Conservation (phyloP, 176 grass and related monocot species). For the Avena eriantha region DNA sequence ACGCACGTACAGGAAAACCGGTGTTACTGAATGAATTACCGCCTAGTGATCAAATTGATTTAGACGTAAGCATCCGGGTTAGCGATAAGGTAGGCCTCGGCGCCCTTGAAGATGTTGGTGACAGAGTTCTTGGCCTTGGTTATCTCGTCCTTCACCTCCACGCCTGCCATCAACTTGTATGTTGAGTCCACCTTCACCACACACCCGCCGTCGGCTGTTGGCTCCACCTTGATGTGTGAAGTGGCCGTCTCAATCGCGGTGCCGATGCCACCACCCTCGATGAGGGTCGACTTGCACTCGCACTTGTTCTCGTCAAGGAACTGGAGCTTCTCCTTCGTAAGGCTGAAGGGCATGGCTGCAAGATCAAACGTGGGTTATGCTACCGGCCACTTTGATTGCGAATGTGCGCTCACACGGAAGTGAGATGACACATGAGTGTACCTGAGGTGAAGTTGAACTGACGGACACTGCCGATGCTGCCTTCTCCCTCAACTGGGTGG, state of each 20-base stretch:
- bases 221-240: slow-evolving; percentile 61
- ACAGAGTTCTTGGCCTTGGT: slow-evolving; percentile 49
- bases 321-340: slow-evolving; percentile 38
- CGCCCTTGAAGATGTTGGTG: slow-evolving; percentile 47
- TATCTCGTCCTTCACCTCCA: slow-evolving; percentile 45
- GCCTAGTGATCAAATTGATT: background rate
- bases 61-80: slow-evolving; percentile 65
- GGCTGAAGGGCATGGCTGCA: slow-evolving; percentile 14
- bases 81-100: slow-evolving; percentile 64
- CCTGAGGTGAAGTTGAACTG: slow-evolving; percentile 84
- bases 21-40: too few species aligned
- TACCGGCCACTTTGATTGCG: background rate
- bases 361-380: background rate
- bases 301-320: slow-evolving; percentile 61
- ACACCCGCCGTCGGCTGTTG: slow-evolving; percentile 47
- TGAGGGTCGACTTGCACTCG: slow-evolving; percentile 55
- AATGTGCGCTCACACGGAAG: background rate
- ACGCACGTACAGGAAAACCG: too few species aligned
- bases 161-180: slow-evolving; percentile 52
- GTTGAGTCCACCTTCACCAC: slow-evolving; percentile 53
- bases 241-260: slow-evolving; percentile 41
- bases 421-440: slow-evolving; percentile 30
- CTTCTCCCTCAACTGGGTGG: slow-evolving; percentile 46
- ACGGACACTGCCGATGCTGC: slow-evolving; percentile 58
- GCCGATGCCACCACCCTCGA: slow-evolving; percentile 69